A percentile compares a stretch with the other conserved stretches of the same genome.
These are phyloP conservation scores for Crithidia mellificae DNA, from an alignment of 208 protist genomes.

Conservation along the genomic window DNA sequence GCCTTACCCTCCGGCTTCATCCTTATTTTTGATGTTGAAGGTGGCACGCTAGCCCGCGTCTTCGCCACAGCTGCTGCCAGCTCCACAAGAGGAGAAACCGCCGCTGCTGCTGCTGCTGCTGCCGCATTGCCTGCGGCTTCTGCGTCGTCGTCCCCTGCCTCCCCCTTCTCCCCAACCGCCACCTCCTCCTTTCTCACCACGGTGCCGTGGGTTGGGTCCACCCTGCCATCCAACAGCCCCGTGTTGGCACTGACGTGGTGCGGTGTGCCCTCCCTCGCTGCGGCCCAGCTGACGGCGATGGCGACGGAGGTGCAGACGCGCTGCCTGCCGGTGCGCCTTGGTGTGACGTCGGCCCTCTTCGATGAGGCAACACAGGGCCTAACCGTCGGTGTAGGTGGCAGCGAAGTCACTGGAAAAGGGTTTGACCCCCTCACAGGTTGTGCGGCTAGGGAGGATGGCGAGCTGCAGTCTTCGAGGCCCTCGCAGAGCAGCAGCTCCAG, in stretches of 20 bases:
- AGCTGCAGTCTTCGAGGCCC: no score
- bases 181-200: background rate
- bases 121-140: no score
- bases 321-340: constrained; percentile 36
- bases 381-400: background rate
- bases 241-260: constrained; percentile 36
- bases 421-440: no score
- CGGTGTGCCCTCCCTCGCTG: constrained; percentile 17
- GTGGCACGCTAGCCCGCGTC: constrained; percentile 56
- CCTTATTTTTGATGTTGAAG: constrained; percentile 73
- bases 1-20: constrained; percentile 49
- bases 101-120: no score
- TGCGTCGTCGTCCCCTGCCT: background rate
- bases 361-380: constrained; percentile 22
- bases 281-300: constrained; percentile 12
- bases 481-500: no score
- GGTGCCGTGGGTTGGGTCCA: constrained; percentile 18
- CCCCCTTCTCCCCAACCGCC: background rate
- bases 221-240: constrained; percentile 20
- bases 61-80: constrained; percentile 25
- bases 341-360: constrained; percentile 24
- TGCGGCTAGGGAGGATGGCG: no score
- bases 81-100: background rate
- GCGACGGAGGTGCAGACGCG: constrained; percentile 14
- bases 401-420: no score